Percentiles rank a stretch among this genome's conserved stretches.
These are phyloP conservation scores for Neoascochyta sp. DNA, from an alignment of 2,329 filamentous ascomycete species.

Conservation along the genomic window DNA sequence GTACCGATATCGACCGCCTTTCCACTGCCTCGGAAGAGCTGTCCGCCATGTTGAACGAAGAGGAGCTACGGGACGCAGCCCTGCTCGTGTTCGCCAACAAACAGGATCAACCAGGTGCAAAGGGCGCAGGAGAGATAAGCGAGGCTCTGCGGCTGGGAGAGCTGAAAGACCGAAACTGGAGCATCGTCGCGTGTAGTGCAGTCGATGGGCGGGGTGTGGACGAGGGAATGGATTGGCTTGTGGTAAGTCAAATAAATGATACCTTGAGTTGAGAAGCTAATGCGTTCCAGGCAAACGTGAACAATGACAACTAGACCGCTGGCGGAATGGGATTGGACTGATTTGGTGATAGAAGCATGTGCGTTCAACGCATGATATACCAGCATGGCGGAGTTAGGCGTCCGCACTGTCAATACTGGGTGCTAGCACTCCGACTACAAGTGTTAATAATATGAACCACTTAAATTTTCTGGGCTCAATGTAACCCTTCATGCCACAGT, in stretches of 20 bases:
- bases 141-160: constrained; percentile 88
- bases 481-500: no score
- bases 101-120: constrained; percentile 95
- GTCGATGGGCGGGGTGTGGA: constrained; percentile 92
- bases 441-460: no score
- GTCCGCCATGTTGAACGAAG: constrained; percentile 92
- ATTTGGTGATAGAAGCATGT: constrained; percentile 7
- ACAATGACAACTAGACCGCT: constrained; percentile 6
- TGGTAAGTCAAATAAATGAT: constrained; percentile 58
- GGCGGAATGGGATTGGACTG: constrained; percentile 2
- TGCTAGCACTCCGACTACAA: no score
- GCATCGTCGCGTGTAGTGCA: constrained; percentile 94
- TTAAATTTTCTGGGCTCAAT: no score
- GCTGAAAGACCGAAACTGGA: constrained; percentile 96
- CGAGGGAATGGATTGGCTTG: constrained; percentile 99
- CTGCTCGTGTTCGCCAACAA: constrained; percentile 98
- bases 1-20: constrained; percentile 92
- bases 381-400: constrained; percentile 21
- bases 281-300: constrained; percentile 5
- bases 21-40: constrained; percentile 91
- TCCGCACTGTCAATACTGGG: constrained; percentile 10
- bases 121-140: constrained; percentile 93
- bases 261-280: constrained; percentile 5
- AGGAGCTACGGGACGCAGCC: constrained; percentile 88
- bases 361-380: constrained; percentile 11